Evolutionary conservation across 345 rosid species (phyloP), one percentile per base, ranked within the genome.

Genomic region (Salix caprea): DNA sequence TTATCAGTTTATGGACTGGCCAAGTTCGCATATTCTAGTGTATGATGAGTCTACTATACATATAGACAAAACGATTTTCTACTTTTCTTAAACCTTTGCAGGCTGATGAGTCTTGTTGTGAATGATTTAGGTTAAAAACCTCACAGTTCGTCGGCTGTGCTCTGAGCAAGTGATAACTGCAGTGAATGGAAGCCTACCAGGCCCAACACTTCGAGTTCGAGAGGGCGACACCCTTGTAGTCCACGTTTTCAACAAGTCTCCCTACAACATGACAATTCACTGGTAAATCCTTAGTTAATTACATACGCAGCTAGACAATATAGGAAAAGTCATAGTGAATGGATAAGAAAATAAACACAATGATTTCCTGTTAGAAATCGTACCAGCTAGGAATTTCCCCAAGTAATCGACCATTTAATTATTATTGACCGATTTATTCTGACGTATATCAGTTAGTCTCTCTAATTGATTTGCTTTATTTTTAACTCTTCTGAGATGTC

Each of bases 171-270:
- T 85, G 76, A 69, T 93, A 69, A 88, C 94, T 14, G 96, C 89
- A 1, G 96, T 91, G 76, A 93, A 95, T 81, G 96, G 89, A 70
- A 82, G 84, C 67, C 67, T 91, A 7, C 99, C 99, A 1, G 99
- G 99, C n/a, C 98, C 99, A 14, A 85, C 89, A 0, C 30, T 95
- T 50, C 73, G 52, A 0, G 97, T 73, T 69, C 81, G 73, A 5
- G 99, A 91, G 75, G 98, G 98, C 9, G 99, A 95, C 82, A 89
- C 90, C 6, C 89, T 93, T 18, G 76, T 90, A 26, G 81, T 95
- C 73, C 96, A 90, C 28, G 98, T 93, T 69, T 23, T 85, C 66
- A 95, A 95, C 76, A 72, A 84, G 71, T 95, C 99, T 2, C 99
- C 99, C 44, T 91, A 95, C 79, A 91, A 90, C 84, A 64, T 95